phyloP scores from a whole-genome alignment of 441 rosid genomes.

The Gossypium lobatum region DNA sequence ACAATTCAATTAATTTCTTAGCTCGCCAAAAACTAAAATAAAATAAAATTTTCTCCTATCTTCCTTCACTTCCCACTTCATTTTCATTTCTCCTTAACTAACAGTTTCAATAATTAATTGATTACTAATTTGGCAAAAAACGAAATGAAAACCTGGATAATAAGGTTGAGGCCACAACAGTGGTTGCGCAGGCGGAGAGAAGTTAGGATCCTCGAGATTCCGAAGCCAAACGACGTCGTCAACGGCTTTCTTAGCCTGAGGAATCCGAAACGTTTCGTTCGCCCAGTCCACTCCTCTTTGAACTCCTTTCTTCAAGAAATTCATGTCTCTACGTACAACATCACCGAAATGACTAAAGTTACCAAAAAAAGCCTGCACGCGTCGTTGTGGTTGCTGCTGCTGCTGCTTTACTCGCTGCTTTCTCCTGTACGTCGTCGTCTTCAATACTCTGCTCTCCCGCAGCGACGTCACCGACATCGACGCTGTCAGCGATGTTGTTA shows the following conservation, averaged over 20 bases:
- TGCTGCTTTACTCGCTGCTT: constrained; percentile 23
- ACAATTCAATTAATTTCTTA: neutral
- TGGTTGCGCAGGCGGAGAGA: constrained; percentile 31
- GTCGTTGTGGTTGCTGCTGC: constrained; percentile 13
- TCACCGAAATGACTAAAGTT: constrained; percentile 57
- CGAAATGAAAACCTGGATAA: constrained; percentile 52
- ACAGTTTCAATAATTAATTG: neutral
- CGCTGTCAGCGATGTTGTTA: constrained; percentile 30
- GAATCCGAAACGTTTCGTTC: constrained; percentile 49
- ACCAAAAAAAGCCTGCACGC: constrained; percentile 31
- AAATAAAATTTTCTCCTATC: neutral
- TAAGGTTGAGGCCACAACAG: constrained; percentile 63
- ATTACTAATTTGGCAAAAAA: neutral
- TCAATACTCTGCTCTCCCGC: constrained; percentile 13
- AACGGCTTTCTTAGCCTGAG: constrained; percentile 47
- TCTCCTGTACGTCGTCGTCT: constrained; percentile 24
- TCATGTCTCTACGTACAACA: constrained; percentile 54
- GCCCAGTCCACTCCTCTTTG: constrained; percentile 67
- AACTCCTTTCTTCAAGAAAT: constrained; percentile 51
- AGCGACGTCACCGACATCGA: constrained; percentile 22
- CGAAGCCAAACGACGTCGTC: constrained; percentile 75
- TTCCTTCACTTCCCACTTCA: neutral
- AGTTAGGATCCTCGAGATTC: constrained; percentile 54
- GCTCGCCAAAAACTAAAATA: neutral
- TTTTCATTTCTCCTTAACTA: neutral